These are phyloP conservation scores for Samsoniella hepiali DNA, from an alignment of 2,329 filamentous ascomycete genomes.

Conservation along the genomic window DNA sequence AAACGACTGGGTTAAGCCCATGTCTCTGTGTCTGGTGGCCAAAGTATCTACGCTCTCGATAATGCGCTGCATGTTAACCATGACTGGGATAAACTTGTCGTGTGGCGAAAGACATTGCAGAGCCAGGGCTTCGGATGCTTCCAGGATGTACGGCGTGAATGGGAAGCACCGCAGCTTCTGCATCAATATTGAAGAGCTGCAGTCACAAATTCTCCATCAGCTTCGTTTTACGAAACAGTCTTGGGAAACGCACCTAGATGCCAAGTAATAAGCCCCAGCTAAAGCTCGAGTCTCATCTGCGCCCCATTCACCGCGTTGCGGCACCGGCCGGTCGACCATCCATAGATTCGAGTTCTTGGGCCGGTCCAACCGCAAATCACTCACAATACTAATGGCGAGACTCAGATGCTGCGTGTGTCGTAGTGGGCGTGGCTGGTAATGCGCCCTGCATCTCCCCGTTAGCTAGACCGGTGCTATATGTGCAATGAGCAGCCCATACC, in stretches of 20 bases:
- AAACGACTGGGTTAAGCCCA: neutral
- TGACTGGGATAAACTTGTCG: conserved; percentile 30
- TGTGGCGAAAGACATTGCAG: conserved; percentile 19
- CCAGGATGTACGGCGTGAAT: conserved; percentile 28
- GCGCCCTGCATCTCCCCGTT: conserved; percentile 26
- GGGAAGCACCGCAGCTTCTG: conserved; percentile 31
- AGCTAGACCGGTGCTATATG: neutral
- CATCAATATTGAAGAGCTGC: conserved; percentile 29
- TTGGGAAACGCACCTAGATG: conserved; percentile 27
- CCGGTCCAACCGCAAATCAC: conserved; percentile 31
- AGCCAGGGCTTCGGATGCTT: conserved; percentile 26
- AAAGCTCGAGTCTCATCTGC: conserved; percentile 31
- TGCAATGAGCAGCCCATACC: conserved; percentile 23
- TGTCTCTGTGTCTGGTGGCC: conserved; percentile 15
- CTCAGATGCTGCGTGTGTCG: conserved; percentile 31
- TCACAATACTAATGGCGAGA: conserved; percentile 31
- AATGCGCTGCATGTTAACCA: conserved; percentile 30
- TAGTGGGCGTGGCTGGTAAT: conserved; percentile 30
- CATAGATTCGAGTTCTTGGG: conserved; percentile 29
- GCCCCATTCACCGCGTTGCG: conserved; percentile 21
- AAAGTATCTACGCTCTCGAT: conserved; percentile 31
- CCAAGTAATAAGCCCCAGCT: conserved; percentile 32
- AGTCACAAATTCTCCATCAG: neutral
- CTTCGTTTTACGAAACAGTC: too few relatives aligned
- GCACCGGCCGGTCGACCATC: conserved; percentile 25